A percentile compares a stretch with the other conserved stretches of the same genome.
Evolutionary conservation across 352 stramenopile genomes (phyloP).

Genomic region (Elongisporangium anandrum): DNA sequence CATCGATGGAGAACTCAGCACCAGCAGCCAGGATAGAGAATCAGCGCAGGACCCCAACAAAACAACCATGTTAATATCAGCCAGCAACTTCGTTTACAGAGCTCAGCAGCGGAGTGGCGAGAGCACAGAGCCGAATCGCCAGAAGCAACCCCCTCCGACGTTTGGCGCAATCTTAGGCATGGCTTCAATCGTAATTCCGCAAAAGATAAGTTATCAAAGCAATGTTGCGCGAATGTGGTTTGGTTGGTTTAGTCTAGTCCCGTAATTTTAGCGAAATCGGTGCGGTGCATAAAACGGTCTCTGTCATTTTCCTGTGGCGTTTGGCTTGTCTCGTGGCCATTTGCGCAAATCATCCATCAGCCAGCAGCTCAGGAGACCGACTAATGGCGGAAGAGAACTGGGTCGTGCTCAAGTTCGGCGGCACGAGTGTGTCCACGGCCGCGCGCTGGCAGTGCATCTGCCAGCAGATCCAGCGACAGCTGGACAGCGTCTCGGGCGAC

Average conservation of each 20-base stretch:
- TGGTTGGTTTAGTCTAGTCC: not conserved
- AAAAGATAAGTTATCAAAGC: not conserved
- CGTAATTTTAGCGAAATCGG: not conserved
- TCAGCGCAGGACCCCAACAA: slow-evolving; percentile 1
- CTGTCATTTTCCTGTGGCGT: not conserved
- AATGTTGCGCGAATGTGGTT: not conserved
- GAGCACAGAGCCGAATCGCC: not conserved
- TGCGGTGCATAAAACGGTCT: not conserved
- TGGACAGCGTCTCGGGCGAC: slow-evolving; percentile 14
- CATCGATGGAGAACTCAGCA: not conserved
- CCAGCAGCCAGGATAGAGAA: not conserved
- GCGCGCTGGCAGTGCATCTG: slow-evolving; percentile 79
- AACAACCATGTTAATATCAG: not conserved
- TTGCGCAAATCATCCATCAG: not conserved
- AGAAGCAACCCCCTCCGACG: not conserved
- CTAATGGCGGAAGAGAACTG: slow-evolving; percentile 17
- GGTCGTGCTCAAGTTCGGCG: slow-evolving; percentile 89
- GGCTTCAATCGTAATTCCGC: not conserved
- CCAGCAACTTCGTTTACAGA: not conserved
- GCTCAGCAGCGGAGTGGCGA: not conserved
- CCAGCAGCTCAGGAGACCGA: slow-evolving; percentile 5
- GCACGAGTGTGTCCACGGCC: slow-evolving; percentile 82
- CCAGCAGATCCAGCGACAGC: slow-evolving; percentile 56
- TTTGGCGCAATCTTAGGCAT: not conserved
- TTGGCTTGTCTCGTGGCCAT: not conserved